These are phyloP conservation scores for Prasinococcaceae sp. DNA, from an alignment of 139 green algal genomes.

Conservation along the genomic window DNA sequence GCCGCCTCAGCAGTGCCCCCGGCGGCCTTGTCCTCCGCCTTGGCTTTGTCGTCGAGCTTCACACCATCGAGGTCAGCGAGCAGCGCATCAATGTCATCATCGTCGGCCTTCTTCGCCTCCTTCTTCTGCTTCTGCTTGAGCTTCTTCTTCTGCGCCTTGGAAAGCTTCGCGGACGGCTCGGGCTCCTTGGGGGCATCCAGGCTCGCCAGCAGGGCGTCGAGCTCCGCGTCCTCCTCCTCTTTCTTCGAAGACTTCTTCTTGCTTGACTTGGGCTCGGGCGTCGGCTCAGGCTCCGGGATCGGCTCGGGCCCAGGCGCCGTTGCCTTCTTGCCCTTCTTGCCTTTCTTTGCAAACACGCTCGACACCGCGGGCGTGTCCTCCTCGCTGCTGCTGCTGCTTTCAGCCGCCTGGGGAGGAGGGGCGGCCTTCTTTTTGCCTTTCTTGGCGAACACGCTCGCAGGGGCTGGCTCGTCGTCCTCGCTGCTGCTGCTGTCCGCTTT, in stretches of 20 bases:
- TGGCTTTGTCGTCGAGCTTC: constrained; percentile 4
- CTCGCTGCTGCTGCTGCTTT: not conserved
- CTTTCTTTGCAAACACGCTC: not conserved
- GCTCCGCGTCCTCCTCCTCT: constrained; percentile 40
- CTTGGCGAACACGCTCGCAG: no score
- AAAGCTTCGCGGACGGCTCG: not conserved
- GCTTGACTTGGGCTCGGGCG: not conserved
- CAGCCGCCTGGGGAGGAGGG: no score
- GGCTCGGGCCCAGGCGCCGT: not conserved
- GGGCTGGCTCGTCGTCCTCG: no score
- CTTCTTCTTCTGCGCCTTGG: constrained; percentile 26
- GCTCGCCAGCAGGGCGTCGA: constrained; percentile 52
- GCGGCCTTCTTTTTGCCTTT: no score
- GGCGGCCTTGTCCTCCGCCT: constrained; percentile 1
- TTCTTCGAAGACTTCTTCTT: constrained; percentile 42
- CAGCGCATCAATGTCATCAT: constrained; percentile 51
- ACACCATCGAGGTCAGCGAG: constrained; percentile 39
- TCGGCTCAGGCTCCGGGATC: not conserved
- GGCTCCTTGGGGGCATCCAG: constrained; percentile 34
- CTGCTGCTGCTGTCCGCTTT: no score
- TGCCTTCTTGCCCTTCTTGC: constrained; percentile 12
- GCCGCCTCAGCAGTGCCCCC: not conserved
- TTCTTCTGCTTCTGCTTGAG: constrained; percentile 44
- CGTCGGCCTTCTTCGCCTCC: constrained; percentile 30
- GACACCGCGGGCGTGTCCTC: not conserved